Evolutionary conservation across 2,329 filamentous ascomycete species (phyloP).

Genomic region (Magnaporthiopsis rhizophila): DNA sequence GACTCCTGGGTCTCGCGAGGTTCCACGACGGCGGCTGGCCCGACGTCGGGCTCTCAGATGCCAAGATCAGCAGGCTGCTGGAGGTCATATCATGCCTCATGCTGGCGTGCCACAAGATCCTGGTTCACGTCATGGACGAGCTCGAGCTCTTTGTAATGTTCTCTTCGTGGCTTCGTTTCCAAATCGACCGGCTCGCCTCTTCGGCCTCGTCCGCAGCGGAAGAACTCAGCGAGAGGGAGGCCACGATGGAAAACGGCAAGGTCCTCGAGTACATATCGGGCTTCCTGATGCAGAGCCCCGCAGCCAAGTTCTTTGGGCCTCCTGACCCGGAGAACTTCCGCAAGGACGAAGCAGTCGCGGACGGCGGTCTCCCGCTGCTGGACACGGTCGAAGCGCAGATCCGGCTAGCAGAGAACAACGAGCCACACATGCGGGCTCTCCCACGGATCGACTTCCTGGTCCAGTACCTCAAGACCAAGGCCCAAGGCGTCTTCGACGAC

Average conservation of each 20-base stretch:
- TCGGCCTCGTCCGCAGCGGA: conserved; percentile 50
- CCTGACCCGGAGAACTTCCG: conserved; percentile 42
- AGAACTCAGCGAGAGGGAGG: conserved; percentile 71
- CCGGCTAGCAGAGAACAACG: conserved; percentile 34
- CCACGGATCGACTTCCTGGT: conserved; percentile 58
- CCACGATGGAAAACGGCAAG: conserved; percentile 62
- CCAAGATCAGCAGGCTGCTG: conserved; percentile 55
- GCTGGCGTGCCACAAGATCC: conserved; percentile 64
- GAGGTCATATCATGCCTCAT: conserved; percentile 70
- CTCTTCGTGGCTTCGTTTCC: conserved; percentile 73
- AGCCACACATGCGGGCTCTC: conserved; percentile 41
- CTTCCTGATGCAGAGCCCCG: conserved; percentile 57
- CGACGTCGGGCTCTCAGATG: conserved; percentile 57
- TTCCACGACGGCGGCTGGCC: conserved; percentile 59
- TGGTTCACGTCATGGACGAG: conserved; percentile 67
- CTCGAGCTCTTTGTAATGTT: conserved; percentile 70
- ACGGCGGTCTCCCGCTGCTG: conserved; percentile 36
- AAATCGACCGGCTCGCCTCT: conserved; percentile 70
- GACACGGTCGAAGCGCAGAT: conserved; percentile 40
- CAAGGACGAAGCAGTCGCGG: conserved; percentile 33
- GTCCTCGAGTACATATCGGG: conserved; percentile 72
- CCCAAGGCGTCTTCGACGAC: conserved; percentile 54
- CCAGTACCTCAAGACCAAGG: conserved; percentile 47
- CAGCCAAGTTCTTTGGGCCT: conserved; percentile 52
- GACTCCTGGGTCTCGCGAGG: conserved; percentile 73